Base-by-base conservation (phyloP, 2,329 filamentous ascomycete species). In the Trichoderma sp. region DNA sequence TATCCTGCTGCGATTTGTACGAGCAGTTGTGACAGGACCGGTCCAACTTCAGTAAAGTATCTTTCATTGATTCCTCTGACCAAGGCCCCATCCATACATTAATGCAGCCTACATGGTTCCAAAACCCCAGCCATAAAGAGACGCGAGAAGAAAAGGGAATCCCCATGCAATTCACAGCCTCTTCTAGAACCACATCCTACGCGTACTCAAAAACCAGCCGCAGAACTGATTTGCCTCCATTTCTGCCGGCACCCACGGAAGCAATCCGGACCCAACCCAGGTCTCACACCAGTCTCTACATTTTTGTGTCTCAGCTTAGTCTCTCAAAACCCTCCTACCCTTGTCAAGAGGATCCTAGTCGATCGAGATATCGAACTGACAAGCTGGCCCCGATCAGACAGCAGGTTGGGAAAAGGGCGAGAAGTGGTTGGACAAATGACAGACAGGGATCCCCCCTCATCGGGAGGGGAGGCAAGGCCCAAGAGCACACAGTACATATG, bases 261-360 rank as follows among this genome's bases (percentile, higher is more conserved):
- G 59, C 45, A 35, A 63, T 22, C 59, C 59, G 59, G 32, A 17
- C 29, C 22, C 59, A 17, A 52, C 13, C 35, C 37, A 50, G 37
- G 48, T 54, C 52, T 54, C 27, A 42, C 22, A 42, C 34, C 50
- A 64, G 10, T 29, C 29, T 39, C 42, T 27, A 39, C 19, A n/a
- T 27, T 6, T 39, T 22, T 48, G n/a, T 27, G 60, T 64, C 60
- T 64, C 60, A 42, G 60, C 45, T 64, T 53, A 1, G 60, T 22
- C 35, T 54, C n/a, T 27, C 45, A 63, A 37, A 32, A 5, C 13
- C 19, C 4, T 10, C 34, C 50, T 54, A 32, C 34, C 48, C 48
- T 64, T 64, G 60, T 64, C 60, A 4, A 50, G 48, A 54, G 48
- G 48, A 64, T 27, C 60, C 29, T 48, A 35, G 54, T 64, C 60